Base-by-base conservation (phyloP, 441 rosid genomes). In the Breynia disticha region DNA sequence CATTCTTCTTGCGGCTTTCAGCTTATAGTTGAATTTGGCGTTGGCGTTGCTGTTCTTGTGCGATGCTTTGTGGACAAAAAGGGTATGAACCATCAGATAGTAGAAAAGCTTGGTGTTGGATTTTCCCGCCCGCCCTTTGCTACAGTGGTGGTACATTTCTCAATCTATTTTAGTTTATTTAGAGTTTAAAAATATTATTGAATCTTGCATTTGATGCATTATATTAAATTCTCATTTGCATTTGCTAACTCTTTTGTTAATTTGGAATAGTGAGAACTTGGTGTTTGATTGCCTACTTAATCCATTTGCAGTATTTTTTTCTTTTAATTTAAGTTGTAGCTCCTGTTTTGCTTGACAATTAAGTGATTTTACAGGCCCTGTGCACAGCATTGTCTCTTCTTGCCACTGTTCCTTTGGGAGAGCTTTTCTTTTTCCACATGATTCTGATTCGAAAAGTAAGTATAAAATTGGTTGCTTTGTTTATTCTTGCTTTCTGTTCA, bases 381-480 rank as follows among this genome's bases (percentile, higher is more conserved):
- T 88, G 97, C 75, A 86, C 98, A 38, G 68, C 54, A 45, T 82
- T 91, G 55, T 84, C 98, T 54, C 75, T 90, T 47, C 77, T 88
- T 15, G 98, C 98, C 41, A 74, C 83, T 50, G 62, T 88, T 54
- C 90, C 98, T 58, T 65, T 88, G 64, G 97, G 95, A 21, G 98
- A 91, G 46, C 83, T 88, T 22, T 82, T 91, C 77, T 82, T 88
- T 63, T 91, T 88, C 82, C 98, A 91, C 74, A 64, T 91, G 48
- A 78, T 91, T 70, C 75, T 91, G 67, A 88, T 91, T 58, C 79
- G 82, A 61, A 88, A 86, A 90, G 98, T 88, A 53, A 39, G 62
- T 53, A 69, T 17, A n/a, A 11, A 18, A 24, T 21, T 46, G 17
- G 35, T 43, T 52, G 9, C 43, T n/a, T 22, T 57, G 18, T 18